Percentiles rank a stretch among this genome's conserved stretches.
phyloP scores from a whole-genome alignment of 2,329 filamentous ascomycete species.

The Teratosphaeria destructans region DNA sequence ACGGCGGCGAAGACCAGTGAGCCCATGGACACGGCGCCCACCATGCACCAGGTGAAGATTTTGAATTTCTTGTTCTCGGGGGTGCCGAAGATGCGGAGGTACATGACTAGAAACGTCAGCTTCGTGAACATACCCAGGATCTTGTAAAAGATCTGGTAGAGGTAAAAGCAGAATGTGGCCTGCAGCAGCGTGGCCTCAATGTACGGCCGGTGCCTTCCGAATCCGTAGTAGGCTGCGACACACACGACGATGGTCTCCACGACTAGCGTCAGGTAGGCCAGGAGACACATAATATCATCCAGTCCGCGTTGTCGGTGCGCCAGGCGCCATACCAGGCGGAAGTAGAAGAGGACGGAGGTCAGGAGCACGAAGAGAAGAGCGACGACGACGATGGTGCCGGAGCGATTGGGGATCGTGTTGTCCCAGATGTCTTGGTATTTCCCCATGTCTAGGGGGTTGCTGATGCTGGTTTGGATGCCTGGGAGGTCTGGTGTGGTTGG shows the following conservation, averaged over 20 bases:
- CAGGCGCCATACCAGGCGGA: constrained; percentile 11
- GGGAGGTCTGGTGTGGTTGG: not conserved
- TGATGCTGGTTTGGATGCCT: not conserved
- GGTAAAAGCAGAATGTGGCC: constrained; percentile 17
- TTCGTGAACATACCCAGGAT: constrained; percentile 18
- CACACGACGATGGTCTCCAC: constrained; percentile 12
- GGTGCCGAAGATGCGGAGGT: constrained; percentile 13
- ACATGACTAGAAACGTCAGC: constrained; percentile 17
- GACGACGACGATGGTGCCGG: constrained; percentile 7
- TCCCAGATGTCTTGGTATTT: not conserved
- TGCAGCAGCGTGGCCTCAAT: constrained; percentile 8
- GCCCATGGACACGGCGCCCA: constrained; percentile 8
- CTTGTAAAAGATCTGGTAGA: constrained; percentile 21
- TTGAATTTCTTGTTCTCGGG: constrained; percentile 1
- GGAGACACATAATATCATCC: constrained; percentile 13
- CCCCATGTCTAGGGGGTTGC: not conserved
- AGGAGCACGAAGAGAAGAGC: constrained; percentile 13
- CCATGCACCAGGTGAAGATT: constrained; percentile 7
- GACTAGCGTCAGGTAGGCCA: constrained; percentile 12
- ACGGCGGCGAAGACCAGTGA: constrained; percentile 15
- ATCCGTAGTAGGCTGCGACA: constrained; percentile 13
- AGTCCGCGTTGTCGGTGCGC: constrained; percentile 10
- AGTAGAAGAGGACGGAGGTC: constrained; percentile 10
- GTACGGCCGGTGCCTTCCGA: constrained; percentile 13
- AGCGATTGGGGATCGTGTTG: constrained; percentile 8